Conservation (phyloP, 2,329 filamentous ascomycete genomes). For the Hymenotorrendiella dingleyae region DNA sequence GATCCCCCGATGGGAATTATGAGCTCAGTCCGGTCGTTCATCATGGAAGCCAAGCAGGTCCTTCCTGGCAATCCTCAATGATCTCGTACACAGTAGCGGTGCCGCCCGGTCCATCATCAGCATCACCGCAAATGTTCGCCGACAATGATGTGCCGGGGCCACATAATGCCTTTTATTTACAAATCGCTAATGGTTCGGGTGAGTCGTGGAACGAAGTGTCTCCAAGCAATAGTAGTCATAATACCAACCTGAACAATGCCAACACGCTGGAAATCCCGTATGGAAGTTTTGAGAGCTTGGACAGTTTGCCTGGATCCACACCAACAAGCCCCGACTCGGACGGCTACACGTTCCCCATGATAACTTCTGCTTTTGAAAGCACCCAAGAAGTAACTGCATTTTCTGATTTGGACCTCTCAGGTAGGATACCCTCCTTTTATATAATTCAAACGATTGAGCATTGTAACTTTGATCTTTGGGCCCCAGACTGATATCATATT, state of each 20-base stretch:
- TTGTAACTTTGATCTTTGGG: too few species aligned
- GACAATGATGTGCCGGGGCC: slow-evolving; percentile 12
- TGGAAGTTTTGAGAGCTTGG: slow-evolving; percentile 22
- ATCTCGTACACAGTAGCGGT: slow-evolving; percentile 18
- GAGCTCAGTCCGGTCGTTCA: slow-evolving; percentile 11
- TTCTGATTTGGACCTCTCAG: slow-evolving; percentile 17
- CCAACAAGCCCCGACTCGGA: slow-evolving; percentile 19
- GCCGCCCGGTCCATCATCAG: slow-evolving; percentile 7
- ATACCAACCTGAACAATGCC: slow-evolving; percentile 15
- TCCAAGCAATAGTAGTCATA: slow-evolving; percentile 7
- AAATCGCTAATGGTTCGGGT: slow-evolving; percentile 15
- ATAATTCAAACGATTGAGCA: neutral
- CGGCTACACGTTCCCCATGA: slow-evolving; percentile 18
- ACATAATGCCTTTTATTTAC: slow-evolving; percentile 11
- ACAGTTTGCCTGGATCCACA: slow-evolving; percentile 7
- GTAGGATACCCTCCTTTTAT: slow-evolving; percentile 18
- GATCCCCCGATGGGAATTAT: slow-evolving; percentile 1
- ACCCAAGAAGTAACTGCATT: slow-evolving; percentile 10
- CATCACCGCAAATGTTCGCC: slow-evolving; percentile 15
- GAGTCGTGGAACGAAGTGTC: slow-evolving; percentile 16
- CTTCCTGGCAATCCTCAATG: slow-evolving; percentile 13
- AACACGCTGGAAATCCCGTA: slow-evolving; percentile 19
- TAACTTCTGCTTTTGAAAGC: slow-evolving; percentile 10
- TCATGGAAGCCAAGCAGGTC: slow-evolving; percentile 5
- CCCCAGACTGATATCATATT: too few species aligned